Conservation (phyloP, 1,284 basidiomycete genomes). For the Ceraceosorus guamensis region DNA sequence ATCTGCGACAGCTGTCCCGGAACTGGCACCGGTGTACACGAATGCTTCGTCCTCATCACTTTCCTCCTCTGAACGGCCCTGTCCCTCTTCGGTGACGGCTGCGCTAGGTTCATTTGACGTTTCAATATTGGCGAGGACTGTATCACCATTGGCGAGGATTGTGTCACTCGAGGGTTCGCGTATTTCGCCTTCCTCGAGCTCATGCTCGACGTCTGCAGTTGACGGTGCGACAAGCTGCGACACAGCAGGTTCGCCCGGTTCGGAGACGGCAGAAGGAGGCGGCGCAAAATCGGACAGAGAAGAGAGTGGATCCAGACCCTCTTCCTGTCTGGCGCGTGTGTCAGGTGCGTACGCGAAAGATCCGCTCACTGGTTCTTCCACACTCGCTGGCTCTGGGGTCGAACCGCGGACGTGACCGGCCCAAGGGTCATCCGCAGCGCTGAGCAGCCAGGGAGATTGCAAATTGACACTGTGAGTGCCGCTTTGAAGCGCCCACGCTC, state of each 20-base stretch:
- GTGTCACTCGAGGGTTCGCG: not conserved
- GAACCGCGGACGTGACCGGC: not conserved
- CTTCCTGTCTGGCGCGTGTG: too few relatives aligned
- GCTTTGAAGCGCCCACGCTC: too few relatives aligned
- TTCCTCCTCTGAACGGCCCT: not conserved
- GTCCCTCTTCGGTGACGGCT: not conserved
- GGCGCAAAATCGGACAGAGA: not conserved
- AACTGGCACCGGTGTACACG: constrained; percentile 5
- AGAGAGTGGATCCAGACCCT: not conserved
- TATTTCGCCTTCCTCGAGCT: not conserved
- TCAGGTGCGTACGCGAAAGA: too few relatives aligned
- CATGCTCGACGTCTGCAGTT: not conserved
- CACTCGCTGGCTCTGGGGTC: not conserved
- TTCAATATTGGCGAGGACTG: not conserved
- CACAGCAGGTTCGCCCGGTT: too few relatives aligned
- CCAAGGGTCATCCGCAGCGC: not conserved
- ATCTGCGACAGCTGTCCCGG: not conserved
- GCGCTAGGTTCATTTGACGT: too few relatives aligned
- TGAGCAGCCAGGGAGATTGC: too few relatives aligned
- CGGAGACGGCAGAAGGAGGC: too few relatives aligned
- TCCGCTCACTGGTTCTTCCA: not conserved
- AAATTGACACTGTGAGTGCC: too few relatives aligned
- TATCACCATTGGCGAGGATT: not conserved
- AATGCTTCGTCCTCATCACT: constrained; percentile 8
- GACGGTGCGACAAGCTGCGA: not conserved